Conservation (phyloP, 306 rosid genomes). For the Vachellia collinsii region DNA sequence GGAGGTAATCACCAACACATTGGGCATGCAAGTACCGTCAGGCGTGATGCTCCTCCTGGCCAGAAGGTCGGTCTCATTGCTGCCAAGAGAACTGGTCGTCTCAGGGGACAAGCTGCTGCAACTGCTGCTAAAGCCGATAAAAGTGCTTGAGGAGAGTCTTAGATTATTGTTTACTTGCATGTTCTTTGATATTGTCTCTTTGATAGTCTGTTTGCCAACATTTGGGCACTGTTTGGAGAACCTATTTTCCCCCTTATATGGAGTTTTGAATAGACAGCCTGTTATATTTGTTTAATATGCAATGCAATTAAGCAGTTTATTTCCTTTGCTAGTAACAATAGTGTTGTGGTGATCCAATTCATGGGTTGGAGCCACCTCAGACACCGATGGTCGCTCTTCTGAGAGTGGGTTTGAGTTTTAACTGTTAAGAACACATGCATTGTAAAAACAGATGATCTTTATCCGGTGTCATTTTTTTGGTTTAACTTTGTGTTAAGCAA, state of each 20-base stretch:
- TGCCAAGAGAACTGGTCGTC: slow-evolving; percentile 82
- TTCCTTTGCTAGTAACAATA: background rate
- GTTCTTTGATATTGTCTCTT: slow-evolving; percentile 34
- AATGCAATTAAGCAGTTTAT: background rate
- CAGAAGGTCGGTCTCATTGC: slow-evolving; percentile 92
- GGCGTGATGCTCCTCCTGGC: slow-evolving; percentile 84
- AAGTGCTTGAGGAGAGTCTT: slow-evolving; percentile 45
- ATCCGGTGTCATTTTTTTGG: background rate
- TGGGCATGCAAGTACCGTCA: slow-evolving; percentile 79
- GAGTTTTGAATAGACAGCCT: slow-evolving; percentile 1
- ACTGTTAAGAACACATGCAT: background rate
- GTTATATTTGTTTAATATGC: slow-evolving; percentile 23
- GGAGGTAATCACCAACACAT: slow-evolving; percentile 95
- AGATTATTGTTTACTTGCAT: slow-evolving; percentile 6
- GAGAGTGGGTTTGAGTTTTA: background rate
- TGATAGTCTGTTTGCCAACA: slow-evolving; percentile 8
- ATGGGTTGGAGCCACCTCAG: background rate
- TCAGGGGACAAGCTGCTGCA: slow-evolving; percentile 83
- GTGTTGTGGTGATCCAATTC: background rate
- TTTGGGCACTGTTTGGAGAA: slow-evolving; percentile 28
- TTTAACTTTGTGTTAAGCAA: background rate
- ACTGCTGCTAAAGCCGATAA: slow-evolving; percentile 72
- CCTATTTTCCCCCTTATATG: slow-evolving; percentile 14
- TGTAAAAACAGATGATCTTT: background rate
- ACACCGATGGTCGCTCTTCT: background rate